These are phyloP conservation scores for Torulaspora globosa DNA, from an alignment of 1,139 yeast species.

Conservation along the genomic window DNA sequence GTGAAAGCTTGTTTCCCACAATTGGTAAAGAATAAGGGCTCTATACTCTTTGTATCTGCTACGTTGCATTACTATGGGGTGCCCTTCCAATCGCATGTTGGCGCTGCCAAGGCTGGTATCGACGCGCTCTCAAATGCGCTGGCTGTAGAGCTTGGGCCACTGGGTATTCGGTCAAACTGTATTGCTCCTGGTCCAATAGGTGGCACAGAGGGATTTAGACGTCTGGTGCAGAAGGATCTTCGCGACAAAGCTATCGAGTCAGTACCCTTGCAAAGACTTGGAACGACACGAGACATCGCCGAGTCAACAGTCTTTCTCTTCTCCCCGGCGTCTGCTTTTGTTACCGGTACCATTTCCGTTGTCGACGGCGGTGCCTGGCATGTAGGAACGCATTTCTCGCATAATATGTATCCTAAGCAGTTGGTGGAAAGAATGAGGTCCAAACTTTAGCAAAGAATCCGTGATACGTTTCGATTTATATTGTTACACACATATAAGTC, in stretches of 20 bases:
- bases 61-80: constrained; percentile 84
- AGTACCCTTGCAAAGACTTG: constrained; percentile 76
- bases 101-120: constrained; percentile 92
- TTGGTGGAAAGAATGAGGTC: constrained; percentile 34
- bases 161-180: constrained; percentile 75
- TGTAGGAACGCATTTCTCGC: constrained; percentile 47
- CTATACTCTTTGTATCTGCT: constrained; percentile 75
- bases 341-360: constrained; percentile 71
- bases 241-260: constrained; percentile 41
- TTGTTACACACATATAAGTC: constrained; percentile 3
- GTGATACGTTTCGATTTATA: not conserved
- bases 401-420: constrained; percentile 41
- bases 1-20: constrained; percentile 73
- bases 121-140: constrained; percentile 79
- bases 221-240: constrained; percentile 48
- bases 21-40: constrained; percentile 62
- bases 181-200: constrained; percentile 86
- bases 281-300: constrained; percentile 76
- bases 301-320: constrained; percentile 81
- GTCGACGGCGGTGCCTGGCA: constrained; percentile 96
- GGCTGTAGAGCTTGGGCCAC: constrained; percentile 85
- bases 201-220: constrained; percentile 73
- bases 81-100: constrained; percentile 81
- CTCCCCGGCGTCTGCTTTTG: constrained; percentile 73
- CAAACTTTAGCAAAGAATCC: constrained; percentile 27